phyloP scores from a whole-genome alignment of 208 protist species.

The Leishmania arabica region DNA sequence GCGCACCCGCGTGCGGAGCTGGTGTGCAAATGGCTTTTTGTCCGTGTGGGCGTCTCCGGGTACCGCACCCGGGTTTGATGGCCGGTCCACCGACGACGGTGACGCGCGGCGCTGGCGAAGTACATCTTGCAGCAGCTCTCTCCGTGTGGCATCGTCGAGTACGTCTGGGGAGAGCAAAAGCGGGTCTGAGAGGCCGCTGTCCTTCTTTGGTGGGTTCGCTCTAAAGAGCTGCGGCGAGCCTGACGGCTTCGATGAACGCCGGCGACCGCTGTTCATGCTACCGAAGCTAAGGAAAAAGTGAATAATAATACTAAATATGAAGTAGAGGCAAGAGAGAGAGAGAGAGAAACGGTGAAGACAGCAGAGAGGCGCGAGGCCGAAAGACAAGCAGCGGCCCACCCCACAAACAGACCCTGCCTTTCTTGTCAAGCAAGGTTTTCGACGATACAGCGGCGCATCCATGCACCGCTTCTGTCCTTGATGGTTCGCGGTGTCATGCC shows the following conservation, averaged over 20 bases:
- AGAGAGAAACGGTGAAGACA: constrained; percentile 1
- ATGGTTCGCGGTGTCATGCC: not conserved
- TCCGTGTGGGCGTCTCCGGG: not conserved
- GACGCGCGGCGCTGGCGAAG: constrained; percentile 31
- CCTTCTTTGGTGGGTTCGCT: constrained; percentile 24
- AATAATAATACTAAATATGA: not conserved
- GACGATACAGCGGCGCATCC: not conserved
- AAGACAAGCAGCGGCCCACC: not conserved
- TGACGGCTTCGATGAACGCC: constrained; percentile 11
- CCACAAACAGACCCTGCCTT: not conserved
- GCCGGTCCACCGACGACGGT: constrained; percentile 8
- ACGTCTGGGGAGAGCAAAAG: constrained; percentile 75
- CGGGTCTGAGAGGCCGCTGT: constrained; percentile 11
- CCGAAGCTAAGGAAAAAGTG: not conserved
- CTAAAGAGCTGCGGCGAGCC: constrained; percentile 59
- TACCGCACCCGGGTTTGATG: not conserved
- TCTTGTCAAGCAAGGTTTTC: not conserved
- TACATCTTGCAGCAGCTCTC: constrained; percentile 66
- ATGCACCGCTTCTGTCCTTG: not conserved
- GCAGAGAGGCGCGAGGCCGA: not conserved
- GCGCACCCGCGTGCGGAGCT: constrained; percentile 56
- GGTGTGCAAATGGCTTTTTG: constrained; percentile 44
- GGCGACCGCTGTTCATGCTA: constrained; percentile 22
- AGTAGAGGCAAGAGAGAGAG: not conserved
- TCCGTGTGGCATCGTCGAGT: constrained; percentile 81